Percentiles rank a stretch among this genome's conserved stretches.
These are phyloP conservation scores for Triangularia verruculosa DNA, from an alignment of 2,329 filamentous ascomycete species.

Conservation along the genomic window DNA sequence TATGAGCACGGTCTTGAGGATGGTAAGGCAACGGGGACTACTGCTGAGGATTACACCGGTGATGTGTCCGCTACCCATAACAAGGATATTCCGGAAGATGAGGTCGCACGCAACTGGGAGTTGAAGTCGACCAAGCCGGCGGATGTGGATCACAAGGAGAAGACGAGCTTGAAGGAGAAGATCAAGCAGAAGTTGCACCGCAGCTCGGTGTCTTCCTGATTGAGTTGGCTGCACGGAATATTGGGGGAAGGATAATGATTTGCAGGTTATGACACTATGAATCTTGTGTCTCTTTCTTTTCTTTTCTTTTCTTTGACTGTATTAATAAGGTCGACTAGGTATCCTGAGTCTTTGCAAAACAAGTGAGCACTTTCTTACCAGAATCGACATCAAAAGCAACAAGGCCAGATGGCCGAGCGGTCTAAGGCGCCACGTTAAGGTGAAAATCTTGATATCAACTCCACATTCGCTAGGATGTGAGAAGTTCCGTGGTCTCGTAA, in stretches of 20 bases:
- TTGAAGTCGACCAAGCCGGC: background rate
- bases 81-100: background rate
- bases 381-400: background rate
- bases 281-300: background rate
- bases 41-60: background rate
- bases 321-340: background rate
- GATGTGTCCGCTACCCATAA: background rate
- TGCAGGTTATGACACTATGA: background rate
- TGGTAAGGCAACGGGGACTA: constrained; percentile 18
- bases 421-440: background rate
- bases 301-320: background rate
- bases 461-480: constrained; percentile 6
- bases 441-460: constrained; percentile 1
- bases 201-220: background rate
- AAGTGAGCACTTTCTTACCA: background rate
- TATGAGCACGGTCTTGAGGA: constrained; percentile 23
- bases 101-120: background rate
- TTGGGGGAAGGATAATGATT: background rate
- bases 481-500: background rate
- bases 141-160: constrained; percentile 31
- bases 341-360: background rate
- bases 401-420: background rate
- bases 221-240: background rate
- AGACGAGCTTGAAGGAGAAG: constrained; percentile 55
- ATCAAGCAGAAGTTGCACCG: constrained; percentile 67